Evolutionary conservation across 768 basidiomycete genomes (phyloP).

Genomic region (Leccinum sublutescens): DNA sequence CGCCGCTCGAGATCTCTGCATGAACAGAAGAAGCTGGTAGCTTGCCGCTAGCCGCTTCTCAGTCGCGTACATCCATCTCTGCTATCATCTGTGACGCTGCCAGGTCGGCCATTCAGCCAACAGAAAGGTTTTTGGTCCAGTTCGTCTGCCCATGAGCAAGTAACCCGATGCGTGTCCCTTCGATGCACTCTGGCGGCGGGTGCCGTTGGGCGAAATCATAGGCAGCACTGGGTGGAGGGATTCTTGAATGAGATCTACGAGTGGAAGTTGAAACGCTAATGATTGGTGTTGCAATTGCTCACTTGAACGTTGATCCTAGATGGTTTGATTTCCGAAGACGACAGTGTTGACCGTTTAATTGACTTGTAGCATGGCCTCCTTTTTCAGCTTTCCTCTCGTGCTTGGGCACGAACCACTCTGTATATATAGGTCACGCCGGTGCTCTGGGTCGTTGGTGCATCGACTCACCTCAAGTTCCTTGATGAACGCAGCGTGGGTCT

Average conservation of each 20-base stretch:
- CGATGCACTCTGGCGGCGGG: conserved; percentile 21
- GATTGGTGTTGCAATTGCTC: not conserved
- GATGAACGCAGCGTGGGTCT: conserved; percentile 63
- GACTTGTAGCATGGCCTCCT: conserved; percentile 50
- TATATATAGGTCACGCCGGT: not conserved
- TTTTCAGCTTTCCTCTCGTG: conserved; percentile 50
- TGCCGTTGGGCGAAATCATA: not conserved
- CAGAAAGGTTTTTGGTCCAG: not conserved
- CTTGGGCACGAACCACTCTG: conserved; percentile 48
- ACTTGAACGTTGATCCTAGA: conserved; percentile 13
- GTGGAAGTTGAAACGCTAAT: not conserved
- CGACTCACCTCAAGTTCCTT: conserved; percentile 53
- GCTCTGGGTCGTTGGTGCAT: not conserved
- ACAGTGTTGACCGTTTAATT: conserved; percentile 15
- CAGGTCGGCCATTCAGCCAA: conserved; percentile 21
- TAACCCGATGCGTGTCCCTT: conserved; percentile 21
- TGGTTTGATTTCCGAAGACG: conserved; percentile 20
- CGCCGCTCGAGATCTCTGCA: conserved; percentile 14
- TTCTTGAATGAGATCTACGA: conserved; percentile 13
- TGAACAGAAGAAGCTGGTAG: conserved; percentile 38
- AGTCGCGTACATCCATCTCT: conserved; percentile 18
- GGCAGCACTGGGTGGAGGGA: conserved; percentile 11
- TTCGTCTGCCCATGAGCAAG: conserved; percentile 17
- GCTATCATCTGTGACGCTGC: conserved; percentile 34
- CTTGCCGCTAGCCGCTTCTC: conserved; percentile 18